Base-by-base conservation (phyloP, 2,329 filamentous ascomycete genomes). In the Graphiopsis chlorocephala region DNA sequence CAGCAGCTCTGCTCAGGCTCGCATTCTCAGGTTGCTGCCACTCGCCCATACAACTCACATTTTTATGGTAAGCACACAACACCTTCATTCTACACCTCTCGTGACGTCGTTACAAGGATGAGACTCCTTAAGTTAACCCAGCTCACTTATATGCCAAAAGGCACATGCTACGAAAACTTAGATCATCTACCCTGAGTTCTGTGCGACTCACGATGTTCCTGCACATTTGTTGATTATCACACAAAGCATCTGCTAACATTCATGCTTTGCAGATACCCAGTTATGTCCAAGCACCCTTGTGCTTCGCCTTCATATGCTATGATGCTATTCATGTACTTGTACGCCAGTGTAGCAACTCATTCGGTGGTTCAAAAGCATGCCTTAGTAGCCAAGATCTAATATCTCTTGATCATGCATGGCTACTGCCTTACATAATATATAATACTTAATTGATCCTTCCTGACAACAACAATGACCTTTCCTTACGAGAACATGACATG, bases 101-200 rank as follows among this genome's bases (percentile, higher is more conserved):
- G 35, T 58, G 55, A 58, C 38, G 55, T 58, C 55, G 55, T 28
- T 35, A 38, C 55, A 58, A 58, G 55, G 55, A 58, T 58, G 55
- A 58, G 55, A 58, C 10, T 42, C 55, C 29, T 58, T 25, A 58
- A 58, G 55, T 58, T 58, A 58, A 55, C 55, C 55, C 55, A 58
- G 55, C 55, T 58, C 55, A 58, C 55, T 58, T 58, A 42, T 26
- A 58, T 58, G 55, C 55, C 29, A 58, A 58, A 58, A n/a, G 55
- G 55, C 55, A 58, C 12, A 45, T 58, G 55, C 55, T 58, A 38
- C 55, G 55, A 58, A 58, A 58, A 38, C 55, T 58, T 58, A 58
- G 29, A 38, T 45, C 31, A 58, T 58, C 55, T 58, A 58, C 55
- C 33, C 55, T 58, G 55, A 58, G 55, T 42, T 58, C 35, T 45